Evolutionary conservation across 2,329 filamentous ascomycete species (phyloP).

Genomic region (Dothideomycetidae sp.): DNA sequence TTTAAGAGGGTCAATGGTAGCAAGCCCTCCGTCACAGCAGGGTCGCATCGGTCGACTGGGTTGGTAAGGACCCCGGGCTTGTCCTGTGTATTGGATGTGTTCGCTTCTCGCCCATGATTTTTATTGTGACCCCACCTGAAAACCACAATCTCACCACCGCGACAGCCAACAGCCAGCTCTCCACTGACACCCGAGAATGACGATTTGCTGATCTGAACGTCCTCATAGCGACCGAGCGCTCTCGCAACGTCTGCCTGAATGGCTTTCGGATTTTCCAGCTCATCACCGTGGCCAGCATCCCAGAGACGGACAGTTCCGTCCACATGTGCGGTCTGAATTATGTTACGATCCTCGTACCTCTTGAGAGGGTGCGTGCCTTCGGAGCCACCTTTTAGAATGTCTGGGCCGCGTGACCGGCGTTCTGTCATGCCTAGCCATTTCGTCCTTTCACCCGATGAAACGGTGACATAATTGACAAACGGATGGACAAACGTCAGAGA

Average conservation of each 20-base stretch:
- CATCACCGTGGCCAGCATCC: conserved; percentile 83
- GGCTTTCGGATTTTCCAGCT: conserved; percentile 72
- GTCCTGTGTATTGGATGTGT: conserved; percentile 35
- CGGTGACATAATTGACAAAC: conserved; percentile 58
- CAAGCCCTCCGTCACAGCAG: conserved; percentile 60
- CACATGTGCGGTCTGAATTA: conserved; percentile 75
- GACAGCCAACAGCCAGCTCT: conserved; percentile 71
- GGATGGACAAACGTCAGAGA: conserved; percentile 82
- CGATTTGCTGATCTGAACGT: conserved; percentile 64
- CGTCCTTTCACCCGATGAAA: conserved; percentile 62
- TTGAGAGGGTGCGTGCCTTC: conserved; percentile 56
- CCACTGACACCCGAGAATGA: conserved; percentile 68
- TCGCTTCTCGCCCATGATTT: conserved; percentile 50
- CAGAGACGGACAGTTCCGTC: conserved; percentile 86
- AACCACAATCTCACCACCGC: conserved; percentile 69
- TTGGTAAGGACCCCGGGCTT: conserved; percentile 46
- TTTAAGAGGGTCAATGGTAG: conserved; percentile 70
- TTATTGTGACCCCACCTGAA: conserved; percentile 81
- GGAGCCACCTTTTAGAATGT: conserved; percentile 64
- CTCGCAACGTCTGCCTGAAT: conserved; percentile 78
- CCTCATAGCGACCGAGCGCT: conserved; percentile 63
- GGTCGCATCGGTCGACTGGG: conserved; percentile 59
- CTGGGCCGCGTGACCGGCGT: conserved; percentile 61
- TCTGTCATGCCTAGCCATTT: conserved; percentile 89
- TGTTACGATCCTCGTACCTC: conserved; percentile 67